These are phyloP conservation scores for Adansonia rubrostipa DNA, from an alignment of 441 rosid species.

Conservation along the genomic window DNA sequence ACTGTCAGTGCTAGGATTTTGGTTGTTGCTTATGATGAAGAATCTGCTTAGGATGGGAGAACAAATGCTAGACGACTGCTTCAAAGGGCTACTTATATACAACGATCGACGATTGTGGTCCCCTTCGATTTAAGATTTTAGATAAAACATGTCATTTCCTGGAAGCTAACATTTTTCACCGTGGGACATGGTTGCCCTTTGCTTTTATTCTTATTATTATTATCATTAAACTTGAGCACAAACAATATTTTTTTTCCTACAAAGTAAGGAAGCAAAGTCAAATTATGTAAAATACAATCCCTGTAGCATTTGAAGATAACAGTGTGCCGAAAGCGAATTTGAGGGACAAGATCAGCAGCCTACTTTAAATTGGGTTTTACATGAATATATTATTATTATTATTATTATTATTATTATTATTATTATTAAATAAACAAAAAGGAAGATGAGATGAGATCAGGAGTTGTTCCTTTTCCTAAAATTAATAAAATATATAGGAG, in stretches of 20 bases:
- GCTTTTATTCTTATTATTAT: background rate
- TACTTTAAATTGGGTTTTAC: background rate
- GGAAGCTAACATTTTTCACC: background rate
- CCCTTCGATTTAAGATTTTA: background rate
- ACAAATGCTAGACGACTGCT: background rate
- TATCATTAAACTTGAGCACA: background rate
- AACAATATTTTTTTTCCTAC: background rate
- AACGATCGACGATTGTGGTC: background rate
- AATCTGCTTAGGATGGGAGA: background rate
- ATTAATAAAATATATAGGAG: no score
- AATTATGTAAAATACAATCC: background rate
- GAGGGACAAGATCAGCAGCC: background rate
- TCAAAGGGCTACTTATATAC: background rate
- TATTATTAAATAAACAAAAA: background rate
- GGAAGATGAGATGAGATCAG: background rate
- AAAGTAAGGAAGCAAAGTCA: slow-evolving; percentile 11
- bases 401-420: no score
- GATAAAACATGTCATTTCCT: background rate
- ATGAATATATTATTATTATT: background rate
- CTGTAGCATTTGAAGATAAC: background rate
- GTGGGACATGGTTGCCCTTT: background rate
- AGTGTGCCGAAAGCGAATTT: background rate
- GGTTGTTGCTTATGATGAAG: background rate
- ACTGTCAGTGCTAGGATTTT: background rate
- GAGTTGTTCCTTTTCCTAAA: background rate